Base-by-base conservation (phyloP, 306 rosid species). In the Cucurbita pepo region DNA sequence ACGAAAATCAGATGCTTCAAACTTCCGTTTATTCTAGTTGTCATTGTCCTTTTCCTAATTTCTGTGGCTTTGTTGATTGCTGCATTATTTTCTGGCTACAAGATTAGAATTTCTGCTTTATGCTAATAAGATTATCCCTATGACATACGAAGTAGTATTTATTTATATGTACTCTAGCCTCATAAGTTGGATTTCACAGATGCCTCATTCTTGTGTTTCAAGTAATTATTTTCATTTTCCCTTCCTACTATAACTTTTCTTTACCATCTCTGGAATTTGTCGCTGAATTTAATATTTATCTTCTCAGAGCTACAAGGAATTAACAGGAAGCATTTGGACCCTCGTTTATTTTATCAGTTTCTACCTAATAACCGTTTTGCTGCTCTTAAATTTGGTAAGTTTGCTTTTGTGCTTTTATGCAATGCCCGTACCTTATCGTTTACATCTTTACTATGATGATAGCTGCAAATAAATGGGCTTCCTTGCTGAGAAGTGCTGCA, bases 321-420 rank as follows among this genome's bases (percentile, higher is more conserved):
- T 94, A 74, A 90, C 96, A 2, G 97, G 92, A 74, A 94, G 90
- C 74, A 75, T 79, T 45, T 94, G 96, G 99, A 81, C 81, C 76
- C 48, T 85, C 43, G 41, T 38, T 54, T 94, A 94, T 81, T 94
- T 94, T 78, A 62, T 91, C 79, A 89, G 96, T 84, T 94, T 91
- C 88, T 94, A 94, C 88, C 80, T 94, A 65, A 74, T 94, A 71
- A 85, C 92, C 10, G 83, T 91, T 73, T 78, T 94, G 80, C 95
- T 94, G 79, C 97, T 94, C 59, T 75, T 94, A 84, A 94, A 94
- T 75, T 84, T 94, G 97, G 99, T 91, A 78, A 74, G 86, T 72
- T 73, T 44, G 77, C 62, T 71, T 37, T 48, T 8, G 58, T 50
- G 18, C 14, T 47, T 69, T 0, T 30, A 43, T 43, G 25, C 15